Conservation (phyloP, 2,329 filamentous ascomycete species). For the Chrysoporthe cubensis region DNA sequence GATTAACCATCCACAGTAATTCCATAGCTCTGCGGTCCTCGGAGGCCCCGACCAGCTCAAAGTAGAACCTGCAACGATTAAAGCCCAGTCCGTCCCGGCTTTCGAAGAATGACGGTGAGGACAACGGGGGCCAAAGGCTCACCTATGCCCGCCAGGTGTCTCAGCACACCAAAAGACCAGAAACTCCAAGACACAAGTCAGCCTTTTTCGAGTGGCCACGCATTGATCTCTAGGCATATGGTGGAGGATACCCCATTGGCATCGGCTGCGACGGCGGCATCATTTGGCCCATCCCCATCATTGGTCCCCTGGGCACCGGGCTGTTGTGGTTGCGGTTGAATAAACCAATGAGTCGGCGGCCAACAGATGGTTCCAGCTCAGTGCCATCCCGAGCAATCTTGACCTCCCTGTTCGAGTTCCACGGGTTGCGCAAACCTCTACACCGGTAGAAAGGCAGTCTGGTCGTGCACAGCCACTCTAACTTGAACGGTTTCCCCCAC, state of each 20-base stretch:
- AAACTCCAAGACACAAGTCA: neutral
- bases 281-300: slow-evolving; percentile 23
- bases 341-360: slow-evolving; percentile 74
- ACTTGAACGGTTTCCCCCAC: slow-evolving; percentile 89
- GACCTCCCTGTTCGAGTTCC: slow-evolving; percentile 93
- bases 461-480: slow-evolving; percentile 87
- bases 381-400: slow-evolving; percentile 96
- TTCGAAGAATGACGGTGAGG: neutral
- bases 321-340: slow-evolving; percentile 62
- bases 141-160: neutral
- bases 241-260: slow-evolving; percentile 24
- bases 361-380: slow-evolving; percentile 83
- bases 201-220: neutral
- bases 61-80: neutral
- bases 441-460: slow-evolving; percentile 88
- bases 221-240: slow-evolving; percentile 12
- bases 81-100: neutral
- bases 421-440: slow-evolving; percentile 84
- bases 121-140: neutral
- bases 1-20: neutral
- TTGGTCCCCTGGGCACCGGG: slow-evolving; percentile 23
- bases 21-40: neutral
- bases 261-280: slow-evolving; percentile 21
- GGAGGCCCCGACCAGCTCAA: neutral
- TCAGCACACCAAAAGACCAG: neutral